Conservation (phyloP, 1,284 basidiomycete genomes). For the Schizophyllum commune region DNA sequence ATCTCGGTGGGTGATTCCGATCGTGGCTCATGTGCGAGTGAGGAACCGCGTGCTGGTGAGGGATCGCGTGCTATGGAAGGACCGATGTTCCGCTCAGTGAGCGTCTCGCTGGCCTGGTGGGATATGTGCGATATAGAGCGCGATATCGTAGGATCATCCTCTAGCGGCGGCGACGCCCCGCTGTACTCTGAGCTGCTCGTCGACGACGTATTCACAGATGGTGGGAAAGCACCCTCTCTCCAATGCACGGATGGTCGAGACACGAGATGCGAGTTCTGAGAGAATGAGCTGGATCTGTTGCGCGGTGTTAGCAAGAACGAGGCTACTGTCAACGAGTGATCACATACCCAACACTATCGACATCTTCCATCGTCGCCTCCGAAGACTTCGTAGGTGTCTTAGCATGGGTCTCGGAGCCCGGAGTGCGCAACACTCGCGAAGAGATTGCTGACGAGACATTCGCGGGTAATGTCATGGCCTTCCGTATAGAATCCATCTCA, state of each 20-base stretch:
- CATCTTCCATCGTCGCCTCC: conserved; percentile 1
- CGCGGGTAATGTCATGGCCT: conserved; percentile 47
- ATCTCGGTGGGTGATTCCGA: not conserved
- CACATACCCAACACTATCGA: conserved; percentile 3
- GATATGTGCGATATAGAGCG: not conserved
- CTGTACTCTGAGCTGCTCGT: conserved; percentile 14
- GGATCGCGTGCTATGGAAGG: not conserved
- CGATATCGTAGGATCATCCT: not conserved
- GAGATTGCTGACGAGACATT: conserved; percentile 43
- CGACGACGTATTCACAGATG: conserved; percentile 28
- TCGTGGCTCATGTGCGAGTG: too few relatives aligned
- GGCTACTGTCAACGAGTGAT: not conserved
- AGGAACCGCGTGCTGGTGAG: not conserved
- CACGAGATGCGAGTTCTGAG: not conserved
- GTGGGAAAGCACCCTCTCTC: conserved; percentile 62
- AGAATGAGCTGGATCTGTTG: conserved; percentile 1
- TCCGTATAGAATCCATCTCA: conserved; percentile 47
- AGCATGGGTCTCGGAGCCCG: conserved; percentile 3
- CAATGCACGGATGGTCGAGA: conserved; percentile 34
- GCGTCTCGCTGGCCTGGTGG: not conserved
- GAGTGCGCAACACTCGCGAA: conserved; percentile 16
- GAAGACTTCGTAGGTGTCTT: conserved; percentile 5
- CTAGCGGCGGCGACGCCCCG: conserved; percentile 1
- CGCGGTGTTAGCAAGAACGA: not conserved
- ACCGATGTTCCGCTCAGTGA: not conserved